These are phyloP conservation scores for Orobanche coerulescens DNA, from an alignment of 257 asterid genomes.

Conservation along the genomic window DNA sequence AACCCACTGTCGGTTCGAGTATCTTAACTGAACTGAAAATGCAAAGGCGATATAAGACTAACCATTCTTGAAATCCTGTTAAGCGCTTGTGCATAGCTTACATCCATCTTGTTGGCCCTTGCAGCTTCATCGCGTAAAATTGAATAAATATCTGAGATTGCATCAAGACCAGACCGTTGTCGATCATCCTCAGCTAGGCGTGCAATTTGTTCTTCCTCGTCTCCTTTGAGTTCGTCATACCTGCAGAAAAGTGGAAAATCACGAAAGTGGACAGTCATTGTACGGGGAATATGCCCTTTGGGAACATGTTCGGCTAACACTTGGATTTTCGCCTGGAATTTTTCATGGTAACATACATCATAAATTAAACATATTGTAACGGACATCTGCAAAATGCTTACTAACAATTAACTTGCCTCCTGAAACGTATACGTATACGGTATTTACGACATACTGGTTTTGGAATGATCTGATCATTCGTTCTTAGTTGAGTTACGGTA, in stretches of 20 bases:
- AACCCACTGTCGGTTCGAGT: too few species aligned
- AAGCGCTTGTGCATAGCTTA: slow-evolving; percentile 90
- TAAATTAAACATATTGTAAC: too few species aligned
- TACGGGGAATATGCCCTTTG: slow-evolving; percentile 90
- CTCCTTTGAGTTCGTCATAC: slow-evolving; percentile 61
- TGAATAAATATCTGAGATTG: slow-evolving; percentile 93
- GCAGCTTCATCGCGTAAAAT: slow-evolving; percentile 95
- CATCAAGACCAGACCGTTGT: slow-evolving; percentile 81
- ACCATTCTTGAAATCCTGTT: slow-evolving; percentile 99
- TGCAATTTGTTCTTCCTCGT: slow-evolving; percentile 66
- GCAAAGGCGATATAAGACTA: too few species aligned
- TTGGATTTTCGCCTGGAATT: slow-evolving; percentile 92
- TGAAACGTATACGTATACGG: too few species aligned
- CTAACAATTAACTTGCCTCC: too few species aligned
- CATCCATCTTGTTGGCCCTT: slow-evolving; percentile 64
- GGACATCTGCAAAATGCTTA: too few species aligned
- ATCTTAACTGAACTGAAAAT: too few species aligned
- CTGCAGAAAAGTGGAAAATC: slow-evolving; percentile 22
- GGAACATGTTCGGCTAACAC: slow-evolving; percentile 97
- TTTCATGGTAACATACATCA: too few species aligned
- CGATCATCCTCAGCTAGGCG: slow-evolving; percentile 84
- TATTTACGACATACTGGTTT: too few species aligned
- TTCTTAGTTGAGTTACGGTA: too few species aligned
- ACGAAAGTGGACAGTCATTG: slow-evolving; percentile 91
- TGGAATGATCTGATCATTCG: too few species aligned